Evolutionary conservation across 2,329 filamentous ascomycete species (phyloP).

Genomic region (Talaromyces verruculosus): DNA sequence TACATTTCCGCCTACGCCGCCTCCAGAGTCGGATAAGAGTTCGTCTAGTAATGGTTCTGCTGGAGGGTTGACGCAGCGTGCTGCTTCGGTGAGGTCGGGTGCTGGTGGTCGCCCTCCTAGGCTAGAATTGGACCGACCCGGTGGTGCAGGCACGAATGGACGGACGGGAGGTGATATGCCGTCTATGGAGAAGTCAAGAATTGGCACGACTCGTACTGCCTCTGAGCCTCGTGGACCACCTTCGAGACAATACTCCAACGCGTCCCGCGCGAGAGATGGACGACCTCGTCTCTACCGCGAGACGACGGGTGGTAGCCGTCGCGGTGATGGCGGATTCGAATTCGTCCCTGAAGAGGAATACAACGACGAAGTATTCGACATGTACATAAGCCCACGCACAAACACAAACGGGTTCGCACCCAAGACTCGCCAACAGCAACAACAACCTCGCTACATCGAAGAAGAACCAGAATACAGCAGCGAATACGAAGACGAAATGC

Average conservation of each 20-base stretch:
- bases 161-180: constrained; percentile 28
- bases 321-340: constrained; percentile 34
- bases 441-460: constrained; percentile 62
- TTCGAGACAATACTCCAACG: constrained; percentile 32
- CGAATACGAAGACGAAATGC: constrained; percentile 61
- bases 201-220: constrained; percentile 51
- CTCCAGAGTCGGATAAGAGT: constrained; percentile 77
- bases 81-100: constrained; percentile 50
- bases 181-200: constrained; percentile 41
- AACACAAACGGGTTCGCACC: constrained; percentile 34
- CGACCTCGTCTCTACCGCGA: constrained; percentile 35
- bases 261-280: constrained; percentile 31
- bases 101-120: constrained; percentile 42
- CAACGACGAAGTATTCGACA: constrained; percentile 59
- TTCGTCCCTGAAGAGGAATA: constrained; percentile 33
- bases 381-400: constrained; percentile 60
- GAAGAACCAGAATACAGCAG: constrained; percentile 67
- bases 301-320: constrained; percentile 30
- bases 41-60: constrained; percentile 25
- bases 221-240: constrained; percentile 53
- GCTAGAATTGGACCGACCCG: constrained; percentile 40
- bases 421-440: constrained; percentile 41
- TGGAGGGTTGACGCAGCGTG: constrained; percentile 45
- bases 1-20: constrained; percentile 96
- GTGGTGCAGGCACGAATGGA: constrained; percentile 36